phyloP scores from a whole-genome alignment of 2,329 filamentous ascomycete species.

The Apiospora malaysiana region DNA sequence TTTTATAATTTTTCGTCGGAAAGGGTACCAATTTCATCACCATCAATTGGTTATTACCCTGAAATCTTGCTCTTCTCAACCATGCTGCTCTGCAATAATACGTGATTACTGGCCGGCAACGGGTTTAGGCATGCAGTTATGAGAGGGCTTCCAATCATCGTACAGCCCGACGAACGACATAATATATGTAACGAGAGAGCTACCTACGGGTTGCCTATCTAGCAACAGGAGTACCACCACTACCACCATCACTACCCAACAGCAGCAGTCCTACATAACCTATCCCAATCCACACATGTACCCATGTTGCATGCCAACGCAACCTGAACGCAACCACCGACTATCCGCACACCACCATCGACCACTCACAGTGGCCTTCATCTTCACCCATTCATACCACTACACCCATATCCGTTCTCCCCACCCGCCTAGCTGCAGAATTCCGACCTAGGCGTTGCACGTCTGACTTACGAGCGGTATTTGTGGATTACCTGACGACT shows the following conservation, averaged over 20 bases:
- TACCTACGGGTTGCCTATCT: slow-evolving; percentile 5
- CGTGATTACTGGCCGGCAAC: slow-evolving; percentile 5
- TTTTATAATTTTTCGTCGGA: background rate
- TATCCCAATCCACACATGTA: slow-evolving; percentile 10
- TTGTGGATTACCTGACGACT: slow-evolving; percentile 7
- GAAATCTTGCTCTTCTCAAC: background rate
- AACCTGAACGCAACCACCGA: slow-evolving; percentile 14
- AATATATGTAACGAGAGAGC: background rate
- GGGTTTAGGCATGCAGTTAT: slow-evolving; percentile 3
- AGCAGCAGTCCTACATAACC: background rate
- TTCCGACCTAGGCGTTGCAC: slow-evolving; percentile 11
- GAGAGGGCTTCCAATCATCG: background rate
- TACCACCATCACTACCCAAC: background rate
- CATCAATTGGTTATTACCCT: background rate
- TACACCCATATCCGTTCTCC: slow-evolving; percentile 4
- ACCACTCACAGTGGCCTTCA: background rate
- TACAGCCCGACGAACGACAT: background rate
- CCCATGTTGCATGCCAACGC: slow-evolving; percentile 15
- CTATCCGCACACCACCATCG: background rate
- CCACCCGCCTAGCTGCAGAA: slow-evolving; percentile 3
- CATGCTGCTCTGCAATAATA: slow-evolving; percentile 2
- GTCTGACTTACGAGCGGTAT: background rate
- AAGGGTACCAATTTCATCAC: background rate
- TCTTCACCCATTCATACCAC: slow-evolving; percentile 1
- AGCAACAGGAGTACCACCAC: background rate